These are phyloP conservation scores for Scleroderma bovista DNA, from an alignment of 768 basidiomycete genomes.

Conservation along the genomic window DNA sequence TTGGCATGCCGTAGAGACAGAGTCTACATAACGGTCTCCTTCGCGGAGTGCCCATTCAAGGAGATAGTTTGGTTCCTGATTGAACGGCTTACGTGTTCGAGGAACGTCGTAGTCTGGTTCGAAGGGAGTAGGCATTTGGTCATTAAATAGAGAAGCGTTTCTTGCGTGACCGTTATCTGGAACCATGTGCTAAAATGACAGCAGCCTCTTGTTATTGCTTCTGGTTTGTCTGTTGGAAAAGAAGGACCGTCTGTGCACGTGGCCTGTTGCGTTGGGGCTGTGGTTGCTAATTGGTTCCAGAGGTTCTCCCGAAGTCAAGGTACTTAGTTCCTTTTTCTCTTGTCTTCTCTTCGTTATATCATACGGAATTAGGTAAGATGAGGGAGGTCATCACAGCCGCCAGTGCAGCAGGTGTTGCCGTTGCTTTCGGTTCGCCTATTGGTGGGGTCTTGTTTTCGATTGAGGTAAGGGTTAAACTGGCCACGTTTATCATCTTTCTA, in stretches of 20 bases:
- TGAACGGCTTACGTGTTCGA: no score
- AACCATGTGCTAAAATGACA: slow-evolving; percentile 11
- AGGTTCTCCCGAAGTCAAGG: slow-evolving; percentile 87
- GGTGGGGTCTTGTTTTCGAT: slow-evolving; percentile 97
- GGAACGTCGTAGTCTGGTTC: no score
- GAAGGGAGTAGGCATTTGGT: no score
- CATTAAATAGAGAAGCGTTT: no score
- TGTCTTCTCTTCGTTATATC: slow-evolving; percentile 21
- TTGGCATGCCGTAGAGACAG: no score
- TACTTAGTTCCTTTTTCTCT: slow-evolving; percentile 24
- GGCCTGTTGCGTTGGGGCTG: slow-evolving; percentile 87
- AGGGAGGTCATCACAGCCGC: slow-evolving; percentile 92
- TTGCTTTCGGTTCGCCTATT: slow-evolving; percentile 97
- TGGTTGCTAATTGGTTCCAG: slow-evolving; percentile 80
- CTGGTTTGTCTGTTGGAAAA: slow-evolving; percentile 94
- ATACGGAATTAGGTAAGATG: slow-evolving; percentile 52
- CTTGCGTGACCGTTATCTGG: not conserved
- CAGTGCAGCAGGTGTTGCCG: slow-evolving; percentile 96
- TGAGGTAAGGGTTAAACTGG: slow-evolving; percentile 50
- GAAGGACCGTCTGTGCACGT: slow-evolving; percentile 98
- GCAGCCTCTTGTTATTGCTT: slow-evolving; percentile 94
- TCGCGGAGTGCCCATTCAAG: no score
- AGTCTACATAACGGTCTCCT: no score
- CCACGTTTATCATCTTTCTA: not conserved
- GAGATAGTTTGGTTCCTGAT: no score